Conservation (phyloP, 371 early-diverging fungal species). For the Rhizopus arrhizus region DNA sequence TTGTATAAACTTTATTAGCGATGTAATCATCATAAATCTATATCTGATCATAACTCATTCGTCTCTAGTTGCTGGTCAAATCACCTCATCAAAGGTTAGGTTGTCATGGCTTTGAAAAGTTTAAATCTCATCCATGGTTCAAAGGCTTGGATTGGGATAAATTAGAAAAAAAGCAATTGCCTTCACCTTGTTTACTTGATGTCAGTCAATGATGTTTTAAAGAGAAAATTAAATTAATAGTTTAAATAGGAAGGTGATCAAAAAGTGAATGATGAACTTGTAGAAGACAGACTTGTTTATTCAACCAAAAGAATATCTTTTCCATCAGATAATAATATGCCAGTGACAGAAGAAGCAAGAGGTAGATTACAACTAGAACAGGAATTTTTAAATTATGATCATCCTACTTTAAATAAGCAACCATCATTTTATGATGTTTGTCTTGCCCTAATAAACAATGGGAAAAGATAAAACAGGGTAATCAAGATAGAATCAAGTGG, state of each 20-base stretch:
- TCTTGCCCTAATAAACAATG: no score
- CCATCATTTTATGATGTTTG: no score
- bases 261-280: background rate
- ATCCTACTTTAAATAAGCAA: background rate
- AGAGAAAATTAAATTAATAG: background rate
- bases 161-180: constrained; percentile 53
- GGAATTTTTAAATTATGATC: constrained; percentile 27
- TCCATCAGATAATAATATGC: constrained; percentile 7
- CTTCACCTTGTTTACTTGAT: constrained; percentile 49
- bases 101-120: constrained; percentile 52
- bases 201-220: background rate
- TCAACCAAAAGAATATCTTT: constrained; percentile 22
- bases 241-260: background rate
- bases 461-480: no score
- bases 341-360: constrained; percentile 36
- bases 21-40: constrained; percentile 16
- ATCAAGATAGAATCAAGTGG: no score
- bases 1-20: constrained; percentile 56
- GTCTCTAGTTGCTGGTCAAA: constrained; percentile 58
- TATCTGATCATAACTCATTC: background rate
- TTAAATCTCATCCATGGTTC: constrained; percentile 68
- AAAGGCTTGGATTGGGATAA: constrained; percentile 60
- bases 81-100: constrained; percentile 60
- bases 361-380: constrained; percentile 30
- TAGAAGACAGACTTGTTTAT: constrained; percentile 22